Base-by-base conservation (phyloP, 2,329 filamentous ascomycete genomes). In the Clarireedia hainanense region DNA sequence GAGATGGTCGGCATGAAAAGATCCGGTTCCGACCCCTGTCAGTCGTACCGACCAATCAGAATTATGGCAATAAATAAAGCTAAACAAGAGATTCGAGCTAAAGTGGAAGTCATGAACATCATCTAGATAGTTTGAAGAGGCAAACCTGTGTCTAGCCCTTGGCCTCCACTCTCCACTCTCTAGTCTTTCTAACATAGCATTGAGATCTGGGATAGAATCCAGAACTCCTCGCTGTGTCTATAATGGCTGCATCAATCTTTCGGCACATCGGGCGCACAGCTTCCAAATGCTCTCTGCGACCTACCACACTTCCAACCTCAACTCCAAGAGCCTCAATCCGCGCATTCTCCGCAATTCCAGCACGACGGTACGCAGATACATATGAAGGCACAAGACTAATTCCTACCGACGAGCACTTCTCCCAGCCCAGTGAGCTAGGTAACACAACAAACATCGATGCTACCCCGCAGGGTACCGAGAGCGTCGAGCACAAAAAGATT, bases 401-500 rank as follows among this genome's bases (percentile, higher is more conserved):
- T 71, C 75, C 62, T 76, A 83, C 85, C 61, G 84, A 88, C 67
- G 75, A 81, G 58, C 76, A 82, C 71, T 89, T 89, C 68, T 72
- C 72, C 52, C 69, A 75, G 57, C 72, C 80, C 45, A 78, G 81
- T 81, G 76, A 63, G 40, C 55, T 59, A 23, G 61, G 64, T 43
- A 64, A 67, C 49, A 42, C 61, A 20, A 61, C 60, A 14, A 34
- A 34, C 12, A 62, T 65, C 65, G 65, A 77, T 43, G 63, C 73
- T 63, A 68, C 72, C 65, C 65, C 73, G 20, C 36, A 42, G 53
- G 75, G 77, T 62, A 65, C 69, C 52, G 67, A 73, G 56, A 71
- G 73, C 59, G 70, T 74, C 62, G 74, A 79, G 65, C 74, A 76
- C 74, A 86, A 92, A 73, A 97, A 96, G 81, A 88, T 99, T 72